phyloP scores from a whole-genome alignment of 805 yeast genomes.

The Saccharomycopsis capsularis region DNA sequence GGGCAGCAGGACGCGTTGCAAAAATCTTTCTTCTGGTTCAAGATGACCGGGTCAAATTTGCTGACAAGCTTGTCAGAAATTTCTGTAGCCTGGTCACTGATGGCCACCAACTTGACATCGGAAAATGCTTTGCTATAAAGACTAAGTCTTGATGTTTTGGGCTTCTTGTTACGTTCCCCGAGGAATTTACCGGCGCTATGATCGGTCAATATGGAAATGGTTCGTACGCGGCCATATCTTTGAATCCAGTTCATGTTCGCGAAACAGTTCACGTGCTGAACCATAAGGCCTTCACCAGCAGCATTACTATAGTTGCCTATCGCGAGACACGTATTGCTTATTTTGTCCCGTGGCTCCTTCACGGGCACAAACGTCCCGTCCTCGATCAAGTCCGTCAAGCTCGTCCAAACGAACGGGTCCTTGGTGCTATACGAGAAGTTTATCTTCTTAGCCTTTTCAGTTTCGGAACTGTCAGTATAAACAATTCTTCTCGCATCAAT shows the following conservation, averaged over 20 bases:
- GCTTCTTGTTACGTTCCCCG: conserved; percentile 42
- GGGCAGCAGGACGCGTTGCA: conserved; percentile 25
- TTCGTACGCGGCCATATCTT: conserved; percentile 63
- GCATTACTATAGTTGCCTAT: conserved; percentile 50
- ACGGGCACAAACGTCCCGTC: conserved; percentile 37
- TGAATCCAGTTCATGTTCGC: conserved; percentile 70
- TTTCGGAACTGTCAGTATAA: background rate
- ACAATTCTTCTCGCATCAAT: background rate
- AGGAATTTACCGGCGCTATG: conserved; percentile 54
- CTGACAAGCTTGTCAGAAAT: conserved; percentile 13
- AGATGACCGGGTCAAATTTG: conserved; percentile 28
- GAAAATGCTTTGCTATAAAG: conserved; percentile 59
- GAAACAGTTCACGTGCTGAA: conserved; percentile 69
- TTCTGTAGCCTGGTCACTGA: conserved; percentile 27
- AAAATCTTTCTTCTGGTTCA: conserved; percentile 12
- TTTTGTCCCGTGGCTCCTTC: conserved; percentile 30
- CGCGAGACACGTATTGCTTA: conserved; percentile 50
- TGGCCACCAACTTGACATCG: conserved; percentile 51
- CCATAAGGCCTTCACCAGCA: conserved; percentile 53
- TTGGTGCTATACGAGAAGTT: conserved; percentile 20
- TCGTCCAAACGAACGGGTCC: conserved; percentile 68
- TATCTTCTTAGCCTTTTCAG: background rate
- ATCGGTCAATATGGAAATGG: conserved; percentile 63
- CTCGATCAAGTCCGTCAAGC: conserved; percentile 45
- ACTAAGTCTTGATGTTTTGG: conserved; percentile 53